Percentiles rank a stretch among this genome's conserved stretches.
Conservation (phyloP, 2,329 filamentous ascomycete genomes). For the Paracorniculantispora psalliotae region DNA sequence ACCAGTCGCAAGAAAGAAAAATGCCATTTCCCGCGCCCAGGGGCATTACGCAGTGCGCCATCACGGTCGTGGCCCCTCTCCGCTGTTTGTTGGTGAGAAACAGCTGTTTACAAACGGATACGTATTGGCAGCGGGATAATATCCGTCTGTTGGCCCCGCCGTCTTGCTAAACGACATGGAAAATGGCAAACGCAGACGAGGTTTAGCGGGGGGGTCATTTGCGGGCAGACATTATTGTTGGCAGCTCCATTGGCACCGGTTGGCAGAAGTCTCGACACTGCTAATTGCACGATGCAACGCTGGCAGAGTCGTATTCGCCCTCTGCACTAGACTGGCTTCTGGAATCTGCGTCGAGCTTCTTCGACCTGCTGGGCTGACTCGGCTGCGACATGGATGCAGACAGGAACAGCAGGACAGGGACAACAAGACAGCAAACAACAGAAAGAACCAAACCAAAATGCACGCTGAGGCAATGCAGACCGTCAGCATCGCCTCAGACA, state of each 20-base stretch:
- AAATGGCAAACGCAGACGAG: neutral
- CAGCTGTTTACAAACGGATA: neutral
- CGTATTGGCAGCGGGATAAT: neutral
- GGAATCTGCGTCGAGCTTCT: neutral
- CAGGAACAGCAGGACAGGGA: too few relatives aligned
- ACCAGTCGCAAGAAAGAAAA: too few relatives aligned
- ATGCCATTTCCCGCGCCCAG: too few relatives aligned
- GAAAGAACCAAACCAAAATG: too few relatives aligned
- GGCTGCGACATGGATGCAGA: neutral
- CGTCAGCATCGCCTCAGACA: slow-evolving; percentile 3
- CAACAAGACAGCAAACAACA: neutral
- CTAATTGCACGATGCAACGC: neutral
- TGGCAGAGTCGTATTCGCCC: too few relatives aligned
- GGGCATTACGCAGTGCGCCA: too few relatives aligned
- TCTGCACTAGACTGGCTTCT: neutral
- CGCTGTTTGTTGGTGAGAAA: neutral
- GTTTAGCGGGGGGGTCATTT: neutral
- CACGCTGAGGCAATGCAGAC: neutral
- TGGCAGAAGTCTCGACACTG: too few relatives aligned
- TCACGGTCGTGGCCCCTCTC: neutral
- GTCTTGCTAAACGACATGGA: neutral
- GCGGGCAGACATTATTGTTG: too few relatives aligned
- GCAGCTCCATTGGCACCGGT: too few relatives aligned
- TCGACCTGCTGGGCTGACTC: neutral
- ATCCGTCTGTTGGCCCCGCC: neutral